Conservation (phyloP, 2,329 filamentous ascomycete species). For the Calonectria pauciramosa region DNA sequence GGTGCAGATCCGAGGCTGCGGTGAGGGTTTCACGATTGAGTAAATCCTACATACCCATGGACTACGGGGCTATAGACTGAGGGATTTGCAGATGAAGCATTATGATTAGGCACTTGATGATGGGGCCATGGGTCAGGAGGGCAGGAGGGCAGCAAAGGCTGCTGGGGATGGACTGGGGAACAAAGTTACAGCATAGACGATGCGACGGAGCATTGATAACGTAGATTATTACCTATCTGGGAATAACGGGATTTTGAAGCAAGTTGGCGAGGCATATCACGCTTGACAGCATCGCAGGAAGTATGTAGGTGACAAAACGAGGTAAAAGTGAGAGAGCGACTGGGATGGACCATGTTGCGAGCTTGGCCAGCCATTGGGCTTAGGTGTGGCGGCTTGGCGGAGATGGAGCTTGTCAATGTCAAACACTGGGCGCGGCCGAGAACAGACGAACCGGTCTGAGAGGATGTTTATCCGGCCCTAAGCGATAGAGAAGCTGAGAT, state of each 20-base stretch:
- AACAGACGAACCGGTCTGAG: conserved; percentile 4
- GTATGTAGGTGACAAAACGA: background rate
- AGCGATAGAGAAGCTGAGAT: background rate
- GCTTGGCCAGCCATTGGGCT: background rate
- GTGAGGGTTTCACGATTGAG: conserved; percentile 37
- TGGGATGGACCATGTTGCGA: conserved; percentile 3
- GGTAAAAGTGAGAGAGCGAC: background rate
- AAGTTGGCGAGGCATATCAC: conserved; percentile 6
- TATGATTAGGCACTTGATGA: conserved; percentile 23
- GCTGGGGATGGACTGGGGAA: background rate
- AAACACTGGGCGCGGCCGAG: conserved; percentile 18
- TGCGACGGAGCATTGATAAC: conserved; percentile 1
- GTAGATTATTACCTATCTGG: conserved; percentile 1
- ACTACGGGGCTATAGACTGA: conserved; percentile 29
- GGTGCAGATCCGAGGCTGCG: conserved; percentile 25
- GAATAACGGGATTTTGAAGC: background rate
- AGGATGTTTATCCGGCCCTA: conserved; percentile 18
- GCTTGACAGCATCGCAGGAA: conserved; percentile 9
- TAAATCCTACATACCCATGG: conserved; percentile 24
- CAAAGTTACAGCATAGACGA: background rate
- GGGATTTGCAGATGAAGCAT: conserved; percentile 33
- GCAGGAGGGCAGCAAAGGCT: background rate
- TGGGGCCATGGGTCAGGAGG: conserved; percentile 8
- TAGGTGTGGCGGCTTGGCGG: conserved; percentile 10
- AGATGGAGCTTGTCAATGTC: conserved; percentile 22